Percentiles rank a stretch among this genome's conserved stretches.
Evolutionary conservation across 306 rosid genomes (phyloP).

Genomic region (cucumber (Cucumis sativus)): Cucumber_9930_V3 NC_026655.2:28007501-28008000

Average conservation of each 20-base stretch:
- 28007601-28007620: neutral
- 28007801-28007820: neutral
- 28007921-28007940: constrained; percentile 51
- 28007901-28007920: constrained; percentile 73
- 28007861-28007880: constrained; percentile 75
- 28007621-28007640: neutral
- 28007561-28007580: neutral
- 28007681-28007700: neutral
- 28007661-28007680: neutral
- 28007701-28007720: neutral
- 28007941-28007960: constrained; percentile 40
- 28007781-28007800: neutral
- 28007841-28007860: neutral
- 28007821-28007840: neutral
- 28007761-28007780: neutral
- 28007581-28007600: neutral
- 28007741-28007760: neutral
- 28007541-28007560: neutral
- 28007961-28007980: constrained; percentile 46
- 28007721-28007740: neutral
- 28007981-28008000: constrained; percentile 59
- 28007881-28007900: constrained; percentile 37
- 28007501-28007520: neutral
- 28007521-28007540: neutral
- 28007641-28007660: neutral